phyloP scores from a whole-genome alignment of 75 land plant species.

The Chamaecyparis obtusa region DNA sequence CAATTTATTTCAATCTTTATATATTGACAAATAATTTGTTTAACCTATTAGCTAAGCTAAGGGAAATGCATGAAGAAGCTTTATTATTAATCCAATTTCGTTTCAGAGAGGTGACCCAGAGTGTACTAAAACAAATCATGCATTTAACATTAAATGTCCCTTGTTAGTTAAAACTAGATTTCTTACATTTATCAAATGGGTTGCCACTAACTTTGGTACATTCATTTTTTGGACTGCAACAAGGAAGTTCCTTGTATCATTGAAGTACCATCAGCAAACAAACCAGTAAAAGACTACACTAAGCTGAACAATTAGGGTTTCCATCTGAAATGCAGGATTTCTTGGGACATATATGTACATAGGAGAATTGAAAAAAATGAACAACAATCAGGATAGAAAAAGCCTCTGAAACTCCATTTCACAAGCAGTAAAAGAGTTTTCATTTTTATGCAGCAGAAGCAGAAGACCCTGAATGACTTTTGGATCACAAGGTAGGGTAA shows the following conservation, averaged over 20 bases:
- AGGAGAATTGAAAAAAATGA: no score
- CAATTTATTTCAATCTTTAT: no score
- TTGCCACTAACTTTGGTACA: no score
- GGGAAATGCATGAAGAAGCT: no score
- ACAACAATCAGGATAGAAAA: background rate
- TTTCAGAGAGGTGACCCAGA: no score
- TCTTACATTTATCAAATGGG: no score
- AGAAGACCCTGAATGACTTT: slow-evolving; percentile 6
- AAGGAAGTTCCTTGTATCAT: background rate
- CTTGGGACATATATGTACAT: background rate
- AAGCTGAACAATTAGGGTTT: background rate
- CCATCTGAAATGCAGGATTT: background rate
- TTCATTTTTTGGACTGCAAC: background rate
- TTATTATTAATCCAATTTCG: no score
- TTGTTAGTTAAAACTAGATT: background rate
- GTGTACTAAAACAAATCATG: no score
- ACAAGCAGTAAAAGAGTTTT: slow-evolving; percentile 16
- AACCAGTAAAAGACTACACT: background rate
- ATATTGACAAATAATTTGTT: no score
- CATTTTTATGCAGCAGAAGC: background rate
- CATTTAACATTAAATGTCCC: background rate
- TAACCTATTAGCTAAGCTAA: no score
- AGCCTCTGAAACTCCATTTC: background rate
- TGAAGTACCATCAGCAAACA: no score
- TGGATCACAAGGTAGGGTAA: slow-evolving; percentile 53